Conservation (phyloP, 257 asterid species). For the Craterostigma plantagineum region DNA sequence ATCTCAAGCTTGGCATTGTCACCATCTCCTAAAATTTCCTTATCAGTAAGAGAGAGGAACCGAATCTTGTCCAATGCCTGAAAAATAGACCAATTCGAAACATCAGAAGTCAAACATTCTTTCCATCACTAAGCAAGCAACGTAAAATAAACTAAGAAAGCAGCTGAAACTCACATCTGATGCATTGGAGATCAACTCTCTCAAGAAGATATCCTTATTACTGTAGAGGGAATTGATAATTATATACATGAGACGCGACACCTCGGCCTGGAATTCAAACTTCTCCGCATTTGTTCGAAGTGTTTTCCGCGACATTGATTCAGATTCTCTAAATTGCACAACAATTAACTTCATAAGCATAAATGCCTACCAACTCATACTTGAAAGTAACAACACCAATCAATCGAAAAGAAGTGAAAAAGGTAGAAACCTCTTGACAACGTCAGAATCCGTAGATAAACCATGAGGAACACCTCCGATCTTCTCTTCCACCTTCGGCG, state of each 20-base stretch:
- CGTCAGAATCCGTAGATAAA: constrained; percentile 86
- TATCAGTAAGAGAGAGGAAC: constrained; percentile 77
- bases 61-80: constrained; percentile 93
- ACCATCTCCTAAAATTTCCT: constrained; percentile 89
- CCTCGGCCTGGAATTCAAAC: constrained; percentile 97
- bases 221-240: constrained; percentile 94
- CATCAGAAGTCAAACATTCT: background rate
- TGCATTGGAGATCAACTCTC: constrained; percentile 95
- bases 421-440: constrained; percentile 40
- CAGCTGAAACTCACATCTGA: constrained; percentile 55
- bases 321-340: constrained; percentile 52
- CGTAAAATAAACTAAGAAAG: background rate
- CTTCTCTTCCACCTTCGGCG: constrained; percentile 78
- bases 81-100: constrained; percentile 1
- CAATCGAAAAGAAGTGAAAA: background rate
- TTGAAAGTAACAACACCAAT: background rate
- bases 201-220: constrained; percentile 85
- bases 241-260: constrained; percentile 91
- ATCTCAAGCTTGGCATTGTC: constrained; percentile 78
- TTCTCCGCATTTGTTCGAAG: constrained; percentile 74
- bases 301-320: constrained; percentile 59
- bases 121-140: background rate
- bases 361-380: background rate
- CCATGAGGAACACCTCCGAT: constrained; percentile 71
- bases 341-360: constrained; percentile 6